These are phyloP conservation scores for Dendrocalamus latiflorus DNA, from an alignment of 202 grass and related monocot genomes.

Conservation along the genomic window DNA sequence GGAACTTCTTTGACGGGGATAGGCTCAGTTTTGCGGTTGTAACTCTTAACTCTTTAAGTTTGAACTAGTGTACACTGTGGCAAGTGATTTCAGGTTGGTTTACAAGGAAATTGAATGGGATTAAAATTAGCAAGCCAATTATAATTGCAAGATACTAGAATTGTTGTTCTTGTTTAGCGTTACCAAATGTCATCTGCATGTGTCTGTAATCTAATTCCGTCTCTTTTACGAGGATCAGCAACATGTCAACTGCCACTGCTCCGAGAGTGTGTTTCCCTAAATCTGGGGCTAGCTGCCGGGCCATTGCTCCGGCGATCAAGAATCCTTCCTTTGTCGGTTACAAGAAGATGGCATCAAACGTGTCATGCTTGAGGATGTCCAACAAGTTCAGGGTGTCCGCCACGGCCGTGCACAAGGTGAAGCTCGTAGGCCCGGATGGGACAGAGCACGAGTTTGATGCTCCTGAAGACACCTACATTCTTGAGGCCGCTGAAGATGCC, in stretches of 20 bases:
- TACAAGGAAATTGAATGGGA: background rate
- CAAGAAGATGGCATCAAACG: background rate
- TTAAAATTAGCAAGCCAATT: background rate
- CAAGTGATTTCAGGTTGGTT: background rate
- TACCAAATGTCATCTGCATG: background rate
- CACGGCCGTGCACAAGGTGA: conserved; percentile 58
- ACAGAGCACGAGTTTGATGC: conserved; percentile 66
- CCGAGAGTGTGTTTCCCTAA: conserved; percentile 26
- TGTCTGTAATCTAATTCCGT: background rate
- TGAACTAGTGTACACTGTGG: background rate
- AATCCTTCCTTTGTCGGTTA: conserved; percentile 10
- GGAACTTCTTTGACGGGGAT: background rate
- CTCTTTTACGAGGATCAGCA: background rate
- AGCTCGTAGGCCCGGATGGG: conserved; percentile 54
- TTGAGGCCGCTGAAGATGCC: conserved; percentile 62
- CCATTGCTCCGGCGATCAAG: conserved; percentile 7
- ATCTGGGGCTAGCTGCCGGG: background rate
- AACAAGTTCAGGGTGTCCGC: conserved; percentile 37
- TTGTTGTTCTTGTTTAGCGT: background rate
- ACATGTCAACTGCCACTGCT: conserved; percentile 42
- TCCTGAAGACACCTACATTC: conserved; percentile 74
- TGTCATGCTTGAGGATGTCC: conserved; percentile 26
- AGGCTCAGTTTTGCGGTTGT: background rate
- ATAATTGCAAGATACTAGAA: background rate
- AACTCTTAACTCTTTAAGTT: background rate